Conservation (phyloP, 2,329 filamentous ascomycete genomes). For the Paecilomyces sp. region DNA sequence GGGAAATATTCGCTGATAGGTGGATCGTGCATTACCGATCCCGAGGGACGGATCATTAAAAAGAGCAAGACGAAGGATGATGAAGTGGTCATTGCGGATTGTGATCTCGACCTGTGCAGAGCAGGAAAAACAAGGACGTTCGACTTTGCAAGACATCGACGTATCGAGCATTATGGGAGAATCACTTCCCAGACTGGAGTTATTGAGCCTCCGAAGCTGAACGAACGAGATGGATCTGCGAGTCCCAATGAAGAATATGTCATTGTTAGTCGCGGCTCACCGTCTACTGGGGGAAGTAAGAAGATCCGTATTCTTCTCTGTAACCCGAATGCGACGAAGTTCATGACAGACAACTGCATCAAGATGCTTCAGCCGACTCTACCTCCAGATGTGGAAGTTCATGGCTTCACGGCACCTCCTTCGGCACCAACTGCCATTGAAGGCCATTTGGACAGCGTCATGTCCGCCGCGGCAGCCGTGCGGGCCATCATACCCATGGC, state of each 20-base stretch:
- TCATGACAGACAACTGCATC: conserved; percentile 44
- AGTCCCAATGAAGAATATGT: neutral
- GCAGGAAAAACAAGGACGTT: conserved; percentile 42
- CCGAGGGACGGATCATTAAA: conserved; percentile 44
- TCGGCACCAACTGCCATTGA: conserved; percentile 47
- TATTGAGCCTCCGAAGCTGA: conserved; percentile 31
- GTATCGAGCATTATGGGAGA: conserved; percentile 21
- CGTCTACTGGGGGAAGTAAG: neutral
- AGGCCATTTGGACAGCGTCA: conserved; percentile 42
- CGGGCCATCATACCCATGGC: conserved; percentile 35
- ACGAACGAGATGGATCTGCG: neutral
- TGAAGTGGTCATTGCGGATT: conserved; percentile 46
- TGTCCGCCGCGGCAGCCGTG: conserved; percentile 43
- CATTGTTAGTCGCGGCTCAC: neutral
- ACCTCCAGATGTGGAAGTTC: conserved; percentile 41
- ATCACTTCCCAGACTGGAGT: conserved; percentile 23
- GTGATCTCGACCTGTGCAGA: conserved; percentile 43
- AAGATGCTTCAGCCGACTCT: conserved; percentile 36
- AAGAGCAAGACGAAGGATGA: conserved; percentile 43
- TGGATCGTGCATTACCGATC: conserved; percentile 42
- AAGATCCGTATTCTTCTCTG: conserved; percentile 36
- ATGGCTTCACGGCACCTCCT: conserved; percentile 44
- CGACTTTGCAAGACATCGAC: conserved; percentile 23
- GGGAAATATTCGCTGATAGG: conserved; percentile 43
- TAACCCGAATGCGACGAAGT: conserved; percentile 42